These are phyloP conservation scores for Parathielavia hyrcaniae DNA, from an alignment of 495 filamentous ascomycete genomes.

Conservation along the genomic window DNA sequence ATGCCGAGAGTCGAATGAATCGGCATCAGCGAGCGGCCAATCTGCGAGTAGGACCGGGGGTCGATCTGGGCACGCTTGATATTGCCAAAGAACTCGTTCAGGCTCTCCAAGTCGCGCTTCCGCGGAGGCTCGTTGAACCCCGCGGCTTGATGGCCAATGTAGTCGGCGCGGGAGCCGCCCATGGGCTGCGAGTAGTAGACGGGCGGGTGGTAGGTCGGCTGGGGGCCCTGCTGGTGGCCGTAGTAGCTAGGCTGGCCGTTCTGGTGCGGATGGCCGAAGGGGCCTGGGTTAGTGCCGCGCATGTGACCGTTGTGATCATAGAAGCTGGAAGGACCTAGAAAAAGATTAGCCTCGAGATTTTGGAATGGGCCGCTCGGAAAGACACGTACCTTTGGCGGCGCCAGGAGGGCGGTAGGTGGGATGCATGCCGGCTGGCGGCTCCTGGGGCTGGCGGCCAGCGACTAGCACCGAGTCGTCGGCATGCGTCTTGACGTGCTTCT, in stretches of 20 bases:
- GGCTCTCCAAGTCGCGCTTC: conserved; percentile 77
- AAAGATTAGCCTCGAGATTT: conserved; percentile 39
- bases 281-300: conserved; percentile 46
- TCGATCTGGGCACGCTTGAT: conserved; percentile 86
- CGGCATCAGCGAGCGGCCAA: conserved; percentile 70
- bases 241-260: conserved; percentile 47
- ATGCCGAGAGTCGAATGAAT: conserved; percentile 64
- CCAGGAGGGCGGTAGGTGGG: conserved; percentile 45
- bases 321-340: conserved; percentile 50
- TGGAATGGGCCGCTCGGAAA: conserved; percentile 12
- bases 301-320: conserved; percentile 55
- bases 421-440: conserved; percentile 59
- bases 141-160: conserved; percentile 48
- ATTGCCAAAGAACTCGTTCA: conserved; percentile 91
- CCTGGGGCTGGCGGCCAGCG: conserved; percentile 64
- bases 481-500: conserved; percentile 99
- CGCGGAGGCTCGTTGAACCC: conserved; percentile 54
- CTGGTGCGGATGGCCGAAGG: conserved; percentile 48
- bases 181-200: conserved; percentile 61
- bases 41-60: conserved; percentile 70
- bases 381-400: conserved; percentile 50
- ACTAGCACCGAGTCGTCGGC: conserved; percentile 87
- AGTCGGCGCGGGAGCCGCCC: conserved; percentile 41
- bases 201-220: conserved; percentile 47
- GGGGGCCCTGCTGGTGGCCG: conserved; percentile 54